phyloP scores from a whole-genome alignment of 371 early-diverging fungal species.

The Dentiscutata heterogama region DNA sequence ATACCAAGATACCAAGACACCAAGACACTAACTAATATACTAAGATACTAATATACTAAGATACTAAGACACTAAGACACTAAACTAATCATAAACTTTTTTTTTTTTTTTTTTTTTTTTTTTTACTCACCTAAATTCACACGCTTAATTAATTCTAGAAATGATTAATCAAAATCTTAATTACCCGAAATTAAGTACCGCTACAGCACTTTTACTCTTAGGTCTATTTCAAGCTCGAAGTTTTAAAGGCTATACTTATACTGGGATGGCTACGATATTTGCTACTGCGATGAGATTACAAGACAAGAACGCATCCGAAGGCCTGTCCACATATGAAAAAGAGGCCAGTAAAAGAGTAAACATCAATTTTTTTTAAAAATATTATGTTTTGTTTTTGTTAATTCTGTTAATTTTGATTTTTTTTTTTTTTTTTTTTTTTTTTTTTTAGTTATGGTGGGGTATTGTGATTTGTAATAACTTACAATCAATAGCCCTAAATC shows the following conservation, averaged over 20 bases:
- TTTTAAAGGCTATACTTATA: conserved; percentile 24
- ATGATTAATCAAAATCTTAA: conserved; percentile 28
- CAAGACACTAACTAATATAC: no score
- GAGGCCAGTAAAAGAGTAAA: conserved; percentile 40
- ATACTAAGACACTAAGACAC: no score
- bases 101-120: no score
- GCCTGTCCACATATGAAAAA: neutral
- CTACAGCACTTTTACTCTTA: conserved; percentile 18
- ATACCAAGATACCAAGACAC: no score
- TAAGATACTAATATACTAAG: no score
- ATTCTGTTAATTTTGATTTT: neutral
- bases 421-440: neutral
- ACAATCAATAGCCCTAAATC: conserved; percentile 17
- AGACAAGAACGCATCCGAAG: conserved; percentile 34
- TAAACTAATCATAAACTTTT: no score
- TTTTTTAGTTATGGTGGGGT: conserved; percentile 34
- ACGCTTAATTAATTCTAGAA: no score
- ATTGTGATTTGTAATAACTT: neutral
- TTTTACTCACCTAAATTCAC: no score
- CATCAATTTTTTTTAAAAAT: neutral
- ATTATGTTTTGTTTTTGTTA: neutral
- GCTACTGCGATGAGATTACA: conserved; percentile 30
- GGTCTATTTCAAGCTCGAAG: conserved; percentile 30
- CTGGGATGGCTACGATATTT: conserved; percentile 34
- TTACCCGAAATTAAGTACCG: conserved; percentile 30